Evolutionary conservation across 2,329 filamentous ascomycete species (phyloP).

Genomic region (Penicillium hordei): DNA sequence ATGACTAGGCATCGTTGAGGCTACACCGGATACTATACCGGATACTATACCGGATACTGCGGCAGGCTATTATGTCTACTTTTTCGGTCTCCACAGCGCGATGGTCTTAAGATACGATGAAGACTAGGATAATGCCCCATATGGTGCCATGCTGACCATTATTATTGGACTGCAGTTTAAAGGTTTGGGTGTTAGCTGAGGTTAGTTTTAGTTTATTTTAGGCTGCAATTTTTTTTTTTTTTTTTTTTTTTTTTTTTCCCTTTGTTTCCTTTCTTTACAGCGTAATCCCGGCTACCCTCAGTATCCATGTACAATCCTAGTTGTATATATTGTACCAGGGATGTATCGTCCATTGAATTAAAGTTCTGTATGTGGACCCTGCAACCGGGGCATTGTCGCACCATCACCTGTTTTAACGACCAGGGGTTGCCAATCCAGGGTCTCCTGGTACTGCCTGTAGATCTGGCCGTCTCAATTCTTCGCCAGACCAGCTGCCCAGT

Average conservation of each 20-base stretch:
- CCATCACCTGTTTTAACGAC: slow-evolving; percentile 14
- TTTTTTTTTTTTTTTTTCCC: background rate
- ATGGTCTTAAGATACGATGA: slow-evolving; percentile 17
- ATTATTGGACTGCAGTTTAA: slow-evolving; percentile 1
- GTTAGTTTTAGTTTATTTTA: background rate
- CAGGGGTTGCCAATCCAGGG: background rate
- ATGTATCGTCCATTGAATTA: background rate
- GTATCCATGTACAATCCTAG: background rate
- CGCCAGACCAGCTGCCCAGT: background rate
- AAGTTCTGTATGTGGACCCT: slow-evolving; percentile 16
- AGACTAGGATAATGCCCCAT: slow-evolving; percentile 12
- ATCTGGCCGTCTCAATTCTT: background rate
- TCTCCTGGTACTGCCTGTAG: background rate
- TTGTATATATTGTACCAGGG: background rate
- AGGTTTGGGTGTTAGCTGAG: background rate
- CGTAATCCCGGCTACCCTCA: background rate
- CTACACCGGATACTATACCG: background rate
- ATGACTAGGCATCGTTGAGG: background rate
- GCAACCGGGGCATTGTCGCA: slow-evolving; percentile 15
- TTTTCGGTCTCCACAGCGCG: slow-evolving; percentile 19
- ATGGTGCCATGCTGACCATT: slow-evolving; percentile 7
- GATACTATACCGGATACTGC: background rate
- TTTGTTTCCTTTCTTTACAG: background rate
- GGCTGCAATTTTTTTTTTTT: background rate
- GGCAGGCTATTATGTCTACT: slow-evolving; percentile 14